phyloP scores from a whole-genome alignment of 129 eudicot genomes.

The Rutidosis leptorrhynchoides region DNA sequence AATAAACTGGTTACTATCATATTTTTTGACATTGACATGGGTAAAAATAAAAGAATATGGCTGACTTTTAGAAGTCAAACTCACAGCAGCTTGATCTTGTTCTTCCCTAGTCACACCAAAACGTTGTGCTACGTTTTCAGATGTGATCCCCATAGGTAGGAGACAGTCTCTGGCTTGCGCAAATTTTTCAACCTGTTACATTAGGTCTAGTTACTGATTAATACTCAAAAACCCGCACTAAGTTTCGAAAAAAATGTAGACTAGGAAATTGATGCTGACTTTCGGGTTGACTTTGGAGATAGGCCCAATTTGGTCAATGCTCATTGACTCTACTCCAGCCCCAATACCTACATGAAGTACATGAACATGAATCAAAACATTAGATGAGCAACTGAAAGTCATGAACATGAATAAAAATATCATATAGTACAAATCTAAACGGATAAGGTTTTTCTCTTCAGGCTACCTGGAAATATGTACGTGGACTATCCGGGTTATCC shows the following conservation, averaged over 20 bases:
- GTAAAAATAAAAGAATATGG: not conserved
- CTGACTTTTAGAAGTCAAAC: constrained; percentile 26
- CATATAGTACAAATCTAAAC: no score
- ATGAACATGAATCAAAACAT: no score
- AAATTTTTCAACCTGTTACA: constrained; percentile 47
- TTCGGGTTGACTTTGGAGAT: constrained; percentile 40
- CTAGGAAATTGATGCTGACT: constrained; percentile 28
- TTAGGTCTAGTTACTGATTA: not conserved
- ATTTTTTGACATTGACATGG: not conserved
- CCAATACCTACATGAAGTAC: constrained; percentile 45
- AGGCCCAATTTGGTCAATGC: constrained; percentile 38
- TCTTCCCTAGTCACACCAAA: constrained; percentile 66
- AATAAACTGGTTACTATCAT: not conserved
- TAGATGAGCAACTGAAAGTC: no score
- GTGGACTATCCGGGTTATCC: no score
- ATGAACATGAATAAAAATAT: no score
- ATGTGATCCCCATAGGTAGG: constrained; percentile 75
- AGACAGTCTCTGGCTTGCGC: constrained; percentile 68
- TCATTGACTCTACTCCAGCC: constrained; percentile 68
- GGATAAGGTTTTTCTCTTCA: no score
- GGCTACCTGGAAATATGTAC: no score
- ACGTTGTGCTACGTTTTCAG: constrained; percentile 65
- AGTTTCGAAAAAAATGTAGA: not conserved
- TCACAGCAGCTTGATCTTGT: constrained; percentile 69
- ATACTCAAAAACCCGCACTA: not conserved